Percentiles rank a stretch among this genome's conserved stretches.
phyloP scores from a whole-genome alignment of 495 filamentous ascomycete species.

The Neurospora sp. region DNA sequence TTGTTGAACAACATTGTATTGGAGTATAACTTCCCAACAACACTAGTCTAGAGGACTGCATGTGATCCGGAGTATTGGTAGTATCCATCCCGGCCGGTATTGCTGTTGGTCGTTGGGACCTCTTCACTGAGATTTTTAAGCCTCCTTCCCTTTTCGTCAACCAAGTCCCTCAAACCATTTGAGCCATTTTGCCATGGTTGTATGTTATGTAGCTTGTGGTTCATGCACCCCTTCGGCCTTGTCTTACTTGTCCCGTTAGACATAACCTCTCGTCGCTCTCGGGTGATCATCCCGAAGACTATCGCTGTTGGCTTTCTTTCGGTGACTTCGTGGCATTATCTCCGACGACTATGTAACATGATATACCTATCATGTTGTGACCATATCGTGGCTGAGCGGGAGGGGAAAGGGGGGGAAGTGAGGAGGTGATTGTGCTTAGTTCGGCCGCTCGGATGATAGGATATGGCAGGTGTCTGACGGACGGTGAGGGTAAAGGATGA shows the following conservation, averaged over 20 bases:
- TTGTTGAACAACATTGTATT: no score
- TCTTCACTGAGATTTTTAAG: no score
- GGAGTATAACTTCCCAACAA: neutral
- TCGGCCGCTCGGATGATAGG: no score
- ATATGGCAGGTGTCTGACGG: no score
- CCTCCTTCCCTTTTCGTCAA: neutral
- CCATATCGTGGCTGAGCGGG: neutral
- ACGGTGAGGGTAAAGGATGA: no score
- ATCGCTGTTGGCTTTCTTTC: no score
- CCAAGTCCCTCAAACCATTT: no score
- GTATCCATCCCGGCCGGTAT: neutral
- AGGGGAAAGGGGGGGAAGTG: neutral
- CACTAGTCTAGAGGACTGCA: neutral
- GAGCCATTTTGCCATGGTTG: no score
- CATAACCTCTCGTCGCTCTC: neutral
- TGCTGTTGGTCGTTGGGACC: no score
- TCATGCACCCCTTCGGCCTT: neutral
- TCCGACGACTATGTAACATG: neutral
- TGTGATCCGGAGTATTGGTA: neutral
- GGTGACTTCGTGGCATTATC: no score
- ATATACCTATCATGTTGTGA: neutral
- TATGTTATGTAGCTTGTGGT: no score
- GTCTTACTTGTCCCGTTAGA: neutral
- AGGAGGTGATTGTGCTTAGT: neutral
- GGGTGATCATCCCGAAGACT: neutral